phyloP scores from a whole-genome alignment of 495 filamentous ascomycete genomes.

The Neurospora terricola region DNA sequence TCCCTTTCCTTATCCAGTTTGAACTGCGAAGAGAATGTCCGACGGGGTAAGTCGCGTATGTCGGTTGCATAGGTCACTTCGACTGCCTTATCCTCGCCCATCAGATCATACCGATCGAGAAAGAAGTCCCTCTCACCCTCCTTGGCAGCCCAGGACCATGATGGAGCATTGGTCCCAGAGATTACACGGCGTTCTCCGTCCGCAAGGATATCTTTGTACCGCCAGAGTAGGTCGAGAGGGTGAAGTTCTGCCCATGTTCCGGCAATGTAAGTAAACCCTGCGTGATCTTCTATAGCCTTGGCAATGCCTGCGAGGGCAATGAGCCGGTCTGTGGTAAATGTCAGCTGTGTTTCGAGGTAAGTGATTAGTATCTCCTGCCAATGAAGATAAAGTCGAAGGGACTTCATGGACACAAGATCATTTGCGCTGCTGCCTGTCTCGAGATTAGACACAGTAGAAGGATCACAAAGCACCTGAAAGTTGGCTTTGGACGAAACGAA shows the following conservation, averaged over 20 bases:
- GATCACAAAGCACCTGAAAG: background rate
- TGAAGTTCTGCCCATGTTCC: slow-evolving; percentile 10
- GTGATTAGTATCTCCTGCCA: background rate
- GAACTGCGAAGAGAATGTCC: background rate
- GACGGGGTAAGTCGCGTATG: background rate
- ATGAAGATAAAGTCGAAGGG: background rate
- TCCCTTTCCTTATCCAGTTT: background rate
- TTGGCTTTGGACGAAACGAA: background rate
- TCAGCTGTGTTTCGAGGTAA: slow-evolving; percentile 4
- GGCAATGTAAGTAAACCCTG: slow-evolving; percentile 9
- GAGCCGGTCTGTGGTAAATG: slow-evolving; percentile 9
- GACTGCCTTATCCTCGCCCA: background rate
- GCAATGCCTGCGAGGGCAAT: slow-evolving; percentile 16
- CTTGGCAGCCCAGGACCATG: background rate
- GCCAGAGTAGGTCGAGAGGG: slow-evolving; percentile 3
- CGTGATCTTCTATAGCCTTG: slow-evolving; percentile 1
- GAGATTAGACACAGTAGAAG: background rate
- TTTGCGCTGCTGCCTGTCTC: background rate
- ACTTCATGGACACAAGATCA: background rate
- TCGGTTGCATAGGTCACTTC: background rate
- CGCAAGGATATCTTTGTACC: background rate
- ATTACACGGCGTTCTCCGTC: background rate
- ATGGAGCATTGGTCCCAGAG: background rate
- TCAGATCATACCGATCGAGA: background rate
- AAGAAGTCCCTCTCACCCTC: background rate